Base-by-base conservation (phyloP, 1,284 basidiomycete genomes). In the Puccinia brachypodii region DNA sequence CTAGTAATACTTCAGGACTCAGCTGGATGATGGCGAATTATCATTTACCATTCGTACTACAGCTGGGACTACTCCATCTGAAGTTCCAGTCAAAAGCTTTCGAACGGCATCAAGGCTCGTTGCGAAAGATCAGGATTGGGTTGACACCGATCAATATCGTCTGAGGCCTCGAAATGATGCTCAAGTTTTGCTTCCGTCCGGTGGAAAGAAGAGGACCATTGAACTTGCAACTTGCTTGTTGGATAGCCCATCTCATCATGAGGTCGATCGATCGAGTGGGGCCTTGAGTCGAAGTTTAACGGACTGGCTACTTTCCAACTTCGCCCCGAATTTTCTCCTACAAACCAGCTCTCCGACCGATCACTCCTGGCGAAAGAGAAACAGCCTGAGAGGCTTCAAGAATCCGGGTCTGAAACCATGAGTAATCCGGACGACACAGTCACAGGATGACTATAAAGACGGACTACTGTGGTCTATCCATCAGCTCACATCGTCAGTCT, bases 211-310 rank as follows among this genome's bases (percentile, higher is more conserved):
- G 66, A 2, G 76, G 76, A 8, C 38, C 44, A 6, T 60, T 40
- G 33, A 79, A 79, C 40, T 47, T 79, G 2, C 33, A 66, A 19
- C 38, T 79, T 33, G 66, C 66, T 13, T 69, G 64, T 33, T 79
- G 76, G 76, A 13, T 66, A 36, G 38, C 68, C 50, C 76, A 79
- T 71, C 76, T 79, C n/a, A 33, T 68, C 56, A 71, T 58, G 64
- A 58, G 40, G 25, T 79, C 76, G 0, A n/a, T n/a, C n/a, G n/a
- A 58, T 79, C 64, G 76, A 79, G 40, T 79, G 76, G 76, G 76
- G 64, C 36, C n/a, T 66, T 4, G 28, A 33, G 28, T 33, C 40
- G 9, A 44, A 50, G 22, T 58, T 33, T 25, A 28, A 14, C n/a
- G 36, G n/a, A n/a, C 53, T 58, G n/a, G 31, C 36, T 28, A 74